Base-by-base conservation (phyloP, 176 grass and related monocot species). In the Phoenix dactylifera region DNA sequence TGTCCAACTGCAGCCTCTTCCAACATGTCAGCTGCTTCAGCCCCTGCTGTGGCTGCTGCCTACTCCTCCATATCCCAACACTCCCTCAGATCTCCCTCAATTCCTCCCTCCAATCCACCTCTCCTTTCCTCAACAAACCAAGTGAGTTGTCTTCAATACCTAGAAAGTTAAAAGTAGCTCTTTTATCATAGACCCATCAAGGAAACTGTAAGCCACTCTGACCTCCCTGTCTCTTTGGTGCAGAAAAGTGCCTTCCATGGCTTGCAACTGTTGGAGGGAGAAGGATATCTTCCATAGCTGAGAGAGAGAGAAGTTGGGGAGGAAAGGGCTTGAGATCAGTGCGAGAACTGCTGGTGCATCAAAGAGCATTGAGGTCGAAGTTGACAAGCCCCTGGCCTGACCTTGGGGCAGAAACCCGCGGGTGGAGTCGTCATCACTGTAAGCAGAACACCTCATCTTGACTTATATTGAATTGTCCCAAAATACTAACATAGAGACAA, bases 341-440 rank as follows among this genome's bases (percentile, higher is more conserved):
- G 93, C 93, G 14, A 83, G 68, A 66, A 80, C 93, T 0, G 79
- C 87, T 1, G 72, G 82, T 16, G 59, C 87, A 0, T 63, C 87
- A 3, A 98, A 98, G 85, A 88, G 77, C 67, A 91, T 92, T 16
- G 93, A 98, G 78, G 87, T 81, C 16, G 93, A 98, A 52, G 87
- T 98, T 18, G 93, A 92, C 67, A 98, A 98, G 81, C 93, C 93
- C 4, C 88, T 98, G 4, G 93, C 4, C 57, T 98, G 54, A 72
- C 84, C 18, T 71, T 98, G 60, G 87, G 93, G 18, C 93, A 98
- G 87, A 98, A 98, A 49, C 26, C 93, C 10, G 69, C 58, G 22
- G 93, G 93, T 3, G 87, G 87, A n/a, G 84, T 98, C 76, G 52
- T 88, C 30, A 86, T 98, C 59, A 89, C 84, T 5, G 87, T 98